phyloP scores from a whole-genome alignment of 768 basidiomycete species.

The Russula ochroleuca region DNA sequence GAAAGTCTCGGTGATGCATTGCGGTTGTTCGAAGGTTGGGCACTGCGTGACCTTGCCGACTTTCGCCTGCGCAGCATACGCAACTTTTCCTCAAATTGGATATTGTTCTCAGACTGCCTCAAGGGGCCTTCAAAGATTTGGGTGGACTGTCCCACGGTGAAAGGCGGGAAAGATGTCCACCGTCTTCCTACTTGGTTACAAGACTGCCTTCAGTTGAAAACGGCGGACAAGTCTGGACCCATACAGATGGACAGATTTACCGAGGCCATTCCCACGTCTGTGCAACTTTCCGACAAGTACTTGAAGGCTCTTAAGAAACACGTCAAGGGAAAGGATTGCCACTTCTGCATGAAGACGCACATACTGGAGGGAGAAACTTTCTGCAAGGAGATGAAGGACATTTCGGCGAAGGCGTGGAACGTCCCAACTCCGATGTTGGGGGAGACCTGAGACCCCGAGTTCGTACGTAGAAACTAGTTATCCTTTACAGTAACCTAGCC shows the following conservation, averaged over 20 bases:
- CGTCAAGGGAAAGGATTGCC: neutral
- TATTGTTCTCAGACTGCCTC: neutral
- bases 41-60: neutral
- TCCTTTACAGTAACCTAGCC: no score
- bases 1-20: no score
- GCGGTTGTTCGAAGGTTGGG: no score
- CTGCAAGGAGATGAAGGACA: neutral
- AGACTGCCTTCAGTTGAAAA: neutral
- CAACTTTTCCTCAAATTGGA: neutral
- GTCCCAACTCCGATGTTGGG: no score
- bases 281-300: neutral
- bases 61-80: neutral
- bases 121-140: neutral
- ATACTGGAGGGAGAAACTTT: conserved; percentile 1
- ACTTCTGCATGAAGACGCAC: conserved; percentile 13
- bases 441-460: no score
- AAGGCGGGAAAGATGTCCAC: neutral
- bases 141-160: neutral
- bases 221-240: neutral
- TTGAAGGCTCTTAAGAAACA: neutral
- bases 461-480: no score
- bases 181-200: neutral
- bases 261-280: neutral
- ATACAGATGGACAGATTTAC: neutral
- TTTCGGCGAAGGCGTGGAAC: neutral